Conservation (phyloP, 306 rosid genomes). For the Lathyrus aphaca region DNA sequence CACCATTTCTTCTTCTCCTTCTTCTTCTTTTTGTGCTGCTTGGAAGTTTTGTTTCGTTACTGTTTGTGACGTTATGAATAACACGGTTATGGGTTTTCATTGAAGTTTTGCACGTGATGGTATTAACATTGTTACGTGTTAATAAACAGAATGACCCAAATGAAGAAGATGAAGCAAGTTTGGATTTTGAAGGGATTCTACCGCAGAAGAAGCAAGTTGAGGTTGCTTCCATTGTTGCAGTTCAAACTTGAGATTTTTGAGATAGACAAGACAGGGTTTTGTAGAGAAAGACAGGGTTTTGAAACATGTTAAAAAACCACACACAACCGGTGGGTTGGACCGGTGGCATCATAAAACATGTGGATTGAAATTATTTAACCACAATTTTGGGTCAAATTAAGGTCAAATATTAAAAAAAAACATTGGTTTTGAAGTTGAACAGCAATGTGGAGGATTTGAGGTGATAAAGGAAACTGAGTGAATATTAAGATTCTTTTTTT, state of each 20-base stretch:
- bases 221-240: slow-evolving; percentile 38
- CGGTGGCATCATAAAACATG: neutral
- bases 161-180: slow-evolving; percentile 39
- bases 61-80: slow-evolving; percentile 38
- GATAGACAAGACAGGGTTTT: neutral
- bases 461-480: slow-evolving; percentile 38
- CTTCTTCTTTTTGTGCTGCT: slow-evolving; percentile 24
- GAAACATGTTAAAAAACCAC: neutral
- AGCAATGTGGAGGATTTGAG: slow-evolving; percentile 49
- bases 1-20: slow-evolving; percentile 24
- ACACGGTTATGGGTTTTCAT: slow-evolving; percentile 30
- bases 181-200: slow-evolving; percentile 34
- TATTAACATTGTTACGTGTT: slow-evolving; percentile 30
- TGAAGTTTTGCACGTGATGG: slow-evolving; percentile 29
- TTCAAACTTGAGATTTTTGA: neutral
- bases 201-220: slow-evolving; percentile 50
- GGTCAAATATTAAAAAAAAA: neutral
- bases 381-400: too few relatives aligned
- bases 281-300: neutral
- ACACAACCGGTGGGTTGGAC: neutral
- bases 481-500: slow-evolving; percentile 15
- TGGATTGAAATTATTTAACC: too few relatives aligned
- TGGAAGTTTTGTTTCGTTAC: slow-evolving; percentile 34
- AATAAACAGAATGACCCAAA: slow-evolving; percentile 33
- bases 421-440: slow-evolving; percentile 42